Conservation (phyloP, 2,329 filamentous ascomycete genomes). For the Claviceps humidiphila region DNA sequence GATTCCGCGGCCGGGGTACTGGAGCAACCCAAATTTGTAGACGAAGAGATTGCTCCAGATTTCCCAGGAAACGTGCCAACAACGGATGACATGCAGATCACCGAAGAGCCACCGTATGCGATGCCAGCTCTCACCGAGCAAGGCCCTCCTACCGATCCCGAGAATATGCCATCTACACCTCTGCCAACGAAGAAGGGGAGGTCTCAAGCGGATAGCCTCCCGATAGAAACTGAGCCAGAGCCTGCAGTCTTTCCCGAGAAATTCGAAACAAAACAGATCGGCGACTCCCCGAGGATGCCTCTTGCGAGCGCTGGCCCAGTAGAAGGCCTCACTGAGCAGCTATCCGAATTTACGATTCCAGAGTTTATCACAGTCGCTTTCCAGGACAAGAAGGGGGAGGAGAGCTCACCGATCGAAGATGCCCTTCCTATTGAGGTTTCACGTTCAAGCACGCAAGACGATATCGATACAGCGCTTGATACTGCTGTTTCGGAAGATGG, state of each 20-base stretch:
- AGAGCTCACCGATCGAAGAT: background rate
- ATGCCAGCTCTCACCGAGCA: background rate
- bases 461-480: background rate
- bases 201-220: constrained; percentile 4
- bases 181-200: constrained; percentile 11
- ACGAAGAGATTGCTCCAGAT: background rate
- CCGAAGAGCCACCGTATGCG: background rate
- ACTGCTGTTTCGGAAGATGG: background rate
- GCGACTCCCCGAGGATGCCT: no score
- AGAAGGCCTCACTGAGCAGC: background rate
- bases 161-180: constrained; percentile 2
- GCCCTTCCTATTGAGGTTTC: background rate
- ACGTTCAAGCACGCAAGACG: no score
- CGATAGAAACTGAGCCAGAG: background rate
- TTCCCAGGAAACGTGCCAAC: background rate
- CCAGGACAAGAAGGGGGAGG: constrained; percentile 9
- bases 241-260: background rate
- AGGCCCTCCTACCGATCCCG: background rate
- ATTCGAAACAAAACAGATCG: background rate
- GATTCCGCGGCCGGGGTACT: background rate
- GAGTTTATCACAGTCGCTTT: background rate
- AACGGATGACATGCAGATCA: background rate
- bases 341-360: background rate
- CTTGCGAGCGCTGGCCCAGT: background rate
- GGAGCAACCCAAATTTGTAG: background rate